phyloP scores from a whole-genome alignment of 495 filamentous ascomycete species.

The Penicillium alfredii region DNA sequence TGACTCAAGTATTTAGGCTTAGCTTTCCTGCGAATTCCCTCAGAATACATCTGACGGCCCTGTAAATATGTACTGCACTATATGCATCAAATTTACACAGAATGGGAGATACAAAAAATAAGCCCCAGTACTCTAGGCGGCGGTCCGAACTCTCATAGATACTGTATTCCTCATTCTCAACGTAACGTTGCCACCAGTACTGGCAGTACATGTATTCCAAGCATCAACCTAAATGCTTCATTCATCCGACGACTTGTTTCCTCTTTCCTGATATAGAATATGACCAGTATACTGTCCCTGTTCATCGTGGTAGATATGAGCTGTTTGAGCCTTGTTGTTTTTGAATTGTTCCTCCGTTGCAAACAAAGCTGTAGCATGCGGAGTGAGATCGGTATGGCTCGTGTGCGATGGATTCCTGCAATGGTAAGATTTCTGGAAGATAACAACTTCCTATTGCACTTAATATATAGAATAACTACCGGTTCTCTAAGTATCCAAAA shows the following conservation, averaged over 20 bases:
- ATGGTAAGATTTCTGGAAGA: constrained; percentile 10
- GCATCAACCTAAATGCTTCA: constrained; percentile 2
- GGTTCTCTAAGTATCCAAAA: too few species aligned
- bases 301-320: constrained; percentile 15
- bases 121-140: not conserved
- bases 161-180: constrained; percentile 2
- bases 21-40: too few species aligned
- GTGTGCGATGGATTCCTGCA: constrained; percentile 15
- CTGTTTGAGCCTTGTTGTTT: constrained; percentile 12
- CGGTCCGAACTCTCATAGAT: not conserved
- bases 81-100: not conserved
- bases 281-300: constrained; percentile 12
- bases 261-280: constrained; percentile 13
- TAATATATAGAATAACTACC: too few species aligned
- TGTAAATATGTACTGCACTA: not conserved
- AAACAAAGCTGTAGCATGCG: constrained; percentile 12
- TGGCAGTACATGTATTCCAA: too few species aligned
- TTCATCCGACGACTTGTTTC: constrained; percentile 12
- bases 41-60: too few species aligned
- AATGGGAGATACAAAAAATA: not conserved
- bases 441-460: constrained; percentile 1
- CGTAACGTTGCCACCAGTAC: not conserved
- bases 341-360: constrained; percentile 17
- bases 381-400: constrained; percentile 13
- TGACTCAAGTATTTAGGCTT: too few species aligned